These are phyloP conservation scores for Ophiostoma populinum DNA, from an alignment of 2,329 filamentous ascomycete species.

Conservation along the genomic window DNA sequence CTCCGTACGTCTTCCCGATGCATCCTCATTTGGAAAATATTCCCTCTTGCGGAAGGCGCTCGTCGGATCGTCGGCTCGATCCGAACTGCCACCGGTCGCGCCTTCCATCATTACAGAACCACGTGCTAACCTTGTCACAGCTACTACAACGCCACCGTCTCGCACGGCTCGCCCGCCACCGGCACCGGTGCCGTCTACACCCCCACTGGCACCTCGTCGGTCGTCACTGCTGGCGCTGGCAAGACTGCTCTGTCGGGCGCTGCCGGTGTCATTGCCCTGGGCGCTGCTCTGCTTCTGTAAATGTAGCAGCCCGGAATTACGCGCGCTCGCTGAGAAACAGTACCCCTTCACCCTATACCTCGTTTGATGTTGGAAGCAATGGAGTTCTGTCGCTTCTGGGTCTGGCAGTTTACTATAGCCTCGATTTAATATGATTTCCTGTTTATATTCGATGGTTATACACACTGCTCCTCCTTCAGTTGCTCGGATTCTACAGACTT, in stretches of 20 bases:
- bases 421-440: conserved; percentile 18
- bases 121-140: no score
- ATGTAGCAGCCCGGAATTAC: conserved; percentile 18
- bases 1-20: conserved; percentile 25
- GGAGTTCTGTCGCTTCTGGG: conserved; percentile 1
- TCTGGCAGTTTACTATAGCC: neutral
- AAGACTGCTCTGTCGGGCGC: conserved; percentile 41
- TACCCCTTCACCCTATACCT: neutral
- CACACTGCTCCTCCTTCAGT: neutral
- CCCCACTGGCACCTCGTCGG: conserved; percentile 22
- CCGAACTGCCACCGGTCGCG: no score
- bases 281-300: conserved; percentile 42
- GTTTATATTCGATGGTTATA: conserved; percentile 1
- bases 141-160: conserved; percentile 24
- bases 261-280: conserved; percentile 42
- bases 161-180: conserved; percentile 19
- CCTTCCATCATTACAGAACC: no score
- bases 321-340: neutral
- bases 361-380: conserved; percentile 7
- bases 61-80: no score
- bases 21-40: no score
- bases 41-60: no score
- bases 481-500: neutral
- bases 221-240: conserved; percentile 37
- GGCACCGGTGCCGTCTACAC: conserved; percentile 20